Percentiles rank a stretch among this genome's conserved stretches.
phyloP scores from a whole-genome alignment of 2,329 filamentous ascomycete genomes.

The Stenocarpella maydis region DNA sequence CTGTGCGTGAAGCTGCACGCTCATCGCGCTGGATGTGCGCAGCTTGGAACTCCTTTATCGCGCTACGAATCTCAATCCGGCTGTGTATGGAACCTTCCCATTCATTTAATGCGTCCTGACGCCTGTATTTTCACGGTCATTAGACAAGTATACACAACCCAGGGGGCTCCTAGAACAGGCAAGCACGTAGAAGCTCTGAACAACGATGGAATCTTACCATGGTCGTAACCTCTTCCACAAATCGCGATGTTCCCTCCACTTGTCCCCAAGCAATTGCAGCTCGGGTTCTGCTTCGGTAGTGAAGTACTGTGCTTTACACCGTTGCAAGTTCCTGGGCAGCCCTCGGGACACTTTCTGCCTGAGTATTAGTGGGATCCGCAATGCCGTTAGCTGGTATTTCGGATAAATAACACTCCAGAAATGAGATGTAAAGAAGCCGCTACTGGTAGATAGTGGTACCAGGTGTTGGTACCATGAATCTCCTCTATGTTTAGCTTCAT shows the following conservation, averaged over 20 bases:
- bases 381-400: not conserved
- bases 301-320: not conserved
- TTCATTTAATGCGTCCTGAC: not conserved
- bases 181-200: no score
- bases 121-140: not conserved
- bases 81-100: not conserved
- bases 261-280: not conserved
- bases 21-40: slow-evolving; percentile 17
- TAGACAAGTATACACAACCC: not conserved
- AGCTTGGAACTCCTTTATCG: not conserved
- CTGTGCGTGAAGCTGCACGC: not conserved
- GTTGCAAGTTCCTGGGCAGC: not conserved
- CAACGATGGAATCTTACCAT: not conserved
- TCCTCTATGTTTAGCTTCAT: not conserved
- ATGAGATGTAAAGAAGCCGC: not conserved
- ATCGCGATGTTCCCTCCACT: not conserved
- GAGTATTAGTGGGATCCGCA: not conserved
- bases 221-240: not conserved
- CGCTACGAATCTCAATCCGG: not conserved
- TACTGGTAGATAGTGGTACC: not conserved
- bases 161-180: not conserved
- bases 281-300: not conserved
- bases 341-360: not conserved
- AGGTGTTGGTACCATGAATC: not conserved
- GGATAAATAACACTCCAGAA: not conserved